Evolutionary conservation across 2,329 filamentous ascomycete species (phyloP).

Genomic region (Xylaria arbuscula): DNA sequence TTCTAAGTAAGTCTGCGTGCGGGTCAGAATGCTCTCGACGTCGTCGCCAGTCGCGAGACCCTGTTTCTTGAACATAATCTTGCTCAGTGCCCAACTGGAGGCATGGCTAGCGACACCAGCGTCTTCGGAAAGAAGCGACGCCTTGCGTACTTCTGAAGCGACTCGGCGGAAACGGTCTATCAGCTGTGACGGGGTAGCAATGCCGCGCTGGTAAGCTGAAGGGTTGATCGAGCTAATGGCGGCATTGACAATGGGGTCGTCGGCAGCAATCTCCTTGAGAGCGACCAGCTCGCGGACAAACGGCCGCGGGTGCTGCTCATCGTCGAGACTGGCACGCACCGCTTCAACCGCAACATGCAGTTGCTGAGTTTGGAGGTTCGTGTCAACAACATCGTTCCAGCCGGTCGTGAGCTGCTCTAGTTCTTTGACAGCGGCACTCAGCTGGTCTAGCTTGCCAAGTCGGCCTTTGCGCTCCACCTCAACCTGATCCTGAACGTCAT

Average conservation of each 20-base stretch:
- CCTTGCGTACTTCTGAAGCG: conserved; percentile 91
- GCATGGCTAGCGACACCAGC: conserved; percentile 95
- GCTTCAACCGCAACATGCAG: conserved; percentile 96
- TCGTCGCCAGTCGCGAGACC: conserved; percentile 85
- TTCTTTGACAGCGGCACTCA: conserved; percentile 80
- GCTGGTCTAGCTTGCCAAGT: conserved; percentile 84
- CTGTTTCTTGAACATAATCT: conserved; percentile 96
- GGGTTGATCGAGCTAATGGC: conserved; percentile 98
- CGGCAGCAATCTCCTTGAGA: conserved; percentile 88
- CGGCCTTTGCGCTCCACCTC: conserved; percentile 89
- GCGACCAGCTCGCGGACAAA: conserved; percentile 95
- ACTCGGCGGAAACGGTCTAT: conserved; percentile 97
- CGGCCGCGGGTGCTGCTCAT: conserved; percentile 77
- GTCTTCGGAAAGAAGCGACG: conserved; percentile 88
- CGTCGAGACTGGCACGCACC: conserved; percentile 84
- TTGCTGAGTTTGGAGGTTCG: conserved; percentile 93
- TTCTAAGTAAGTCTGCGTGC: conserved; percentile 90
- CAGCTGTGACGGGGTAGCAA: conserved; percentile 84
- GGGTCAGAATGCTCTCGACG: conserved; percentile 90
- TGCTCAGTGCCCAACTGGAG: conserved; percentile 88
- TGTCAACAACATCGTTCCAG: conserved; percentile 91
- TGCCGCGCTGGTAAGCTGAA: conserved; percentile 88
- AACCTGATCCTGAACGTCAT: conserved; percentile 81
- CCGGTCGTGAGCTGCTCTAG: conserved; percentile 88
- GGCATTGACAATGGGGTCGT: conserved; percentile 87